Base-by-base conservation (phyloP, 2,329 filamentous ascomycete genomes). In the Diplodia corticola region DNA sequence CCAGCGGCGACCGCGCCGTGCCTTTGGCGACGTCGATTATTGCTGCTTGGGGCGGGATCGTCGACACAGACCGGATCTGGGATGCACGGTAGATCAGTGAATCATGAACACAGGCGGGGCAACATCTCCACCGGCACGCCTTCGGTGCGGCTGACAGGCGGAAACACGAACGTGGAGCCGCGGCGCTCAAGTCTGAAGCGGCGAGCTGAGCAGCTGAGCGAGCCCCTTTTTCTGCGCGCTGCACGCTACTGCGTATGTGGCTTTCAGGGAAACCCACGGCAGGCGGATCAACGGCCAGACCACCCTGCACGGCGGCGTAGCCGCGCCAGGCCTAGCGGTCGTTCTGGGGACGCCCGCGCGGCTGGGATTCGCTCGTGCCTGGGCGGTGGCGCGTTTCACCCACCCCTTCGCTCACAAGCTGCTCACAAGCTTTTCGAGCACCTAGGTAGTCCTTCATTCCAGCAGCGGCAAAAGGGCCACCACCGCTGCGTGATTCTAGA, bases 351-450 rank as follows among this genome's bases (percentile, higher is more conserved):
- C 50, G 57, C 7, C 7, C 57, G 17, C 12, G 22, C 40, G 9
- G 22, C 28, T 61, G 40, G 57, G 57, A 61, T 61, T 61, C 57
- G 57, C 57, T 61, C 57, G 57, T 61, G 57, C 57, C 57, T 61
- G 57, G 57, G 4, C 26, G 44, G 57, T 61, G 57, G 57, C 57
- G 57, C 57, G 57, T 61, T 61, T 61, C 57, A 61, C 22, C 28
- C 40, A n/a, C 44, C 57, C 55, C 37, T 20, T 60, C 44, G 57
- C 26, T 20, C 57, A 46, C 5, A 13, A 10, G 26, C 57, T 61
- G 57, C 40, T 60, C 28, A n/a, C n/a, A 61, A 61, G 57, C 57
- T 61, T 61, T 61, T 61, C 57, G 57, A 49, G n/a, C n/a, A n/a
- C n/a, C n/a, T n/a, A n/a, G n/a, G n/a, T n/a, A n/a, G 40, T 35